Conservation (phyloP, 139 green algal species). For the Micractinium conductrix region DNA sequence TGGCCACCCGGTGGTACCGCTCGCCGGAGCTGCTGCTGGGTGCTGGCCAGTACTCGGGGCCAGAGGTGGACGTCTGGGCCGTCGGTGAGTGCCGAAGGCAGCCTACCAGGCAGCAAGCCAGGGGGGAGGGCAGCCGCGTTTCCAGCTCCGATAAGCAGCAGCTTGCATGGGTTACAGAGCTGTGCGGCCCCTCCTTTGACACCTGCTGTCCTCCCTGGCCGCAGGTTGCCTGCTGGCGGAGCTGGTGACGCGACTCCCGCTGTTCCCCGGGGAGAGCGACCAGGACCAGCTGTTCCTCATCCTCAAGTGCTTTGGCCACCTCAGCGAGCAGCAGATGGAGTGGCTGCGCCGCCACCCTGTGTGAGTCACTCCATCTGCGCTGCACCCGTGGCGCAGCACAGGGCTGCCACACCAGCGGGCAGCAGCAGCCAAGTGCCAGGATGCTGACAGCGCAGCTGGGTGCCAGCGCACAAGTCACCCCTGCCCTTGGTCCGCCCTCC, state of each 20-base stretch:
- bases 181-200: not conserved
- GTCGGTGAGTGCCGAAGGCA: constrained; percentile 71
- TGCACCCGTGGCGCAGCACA: no score
- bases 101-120: no score
- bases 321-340: constrained; percentile 49
- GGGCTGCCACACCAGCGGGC: no score
- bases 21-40: constrained; percentile 91
- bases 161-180: no score
- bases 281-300: constrained; percentile 94
- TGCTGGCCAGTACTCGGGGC: constrained; percentile 74
- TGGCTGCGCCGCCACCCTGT: constrained; percentile 46
- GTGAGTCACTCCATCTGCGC: no score
- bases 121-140: no score
- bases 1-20: constrained; percentile 95
- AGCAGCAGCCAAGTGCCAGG: no score
- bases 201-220: not conserved
- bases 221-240: constrained; percentile 90
- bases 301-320: constrained; percentile 51
- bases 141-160: no score
- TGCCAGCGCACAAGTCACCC: no score
- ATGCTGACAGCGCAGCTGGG: no score
- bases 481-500: no score
- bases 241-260: constrained; percentile 81
- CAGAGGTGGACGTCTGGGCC: constrained; percentile 90
- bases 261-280: constrained; percentile 92